Evolutionary conservation across 1,284 basidiomycete genomes (phyloP), one percentile per base, ranked within the genome.

Genomic region (Amylostereum areolatum): DNA sequence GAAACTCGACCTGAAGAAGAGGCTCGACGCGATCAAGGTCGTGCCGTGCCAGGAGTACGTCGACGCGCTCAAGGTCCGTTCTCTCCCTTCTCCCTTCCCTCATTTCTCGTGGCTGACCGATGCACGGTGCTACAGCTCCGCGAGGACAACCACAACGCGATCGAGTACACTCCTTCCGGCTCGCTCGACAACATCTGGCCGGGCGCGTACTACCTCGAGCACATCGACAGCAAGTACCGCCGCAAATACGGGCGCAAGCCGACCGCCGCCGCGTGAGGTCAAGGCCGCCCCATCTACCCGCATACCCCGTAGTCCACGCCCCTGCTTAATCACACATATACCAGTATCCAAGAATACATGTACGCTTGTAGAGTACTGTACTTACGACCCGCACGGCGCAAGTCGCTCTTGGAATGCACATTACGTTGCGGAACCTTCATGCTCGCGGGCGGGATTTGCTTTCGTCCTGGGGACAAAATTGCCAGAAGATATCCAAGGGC

Each of bases 91-190:
- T 35, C 8, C 50, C 27, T 28, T 32, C 31, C 28, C 28, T 18
- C 41, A 55, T 12, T 47, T 5, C 42, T 49, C 2, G 40, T 33
- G 36, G 45, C 25, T 52, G 45, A 57, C 28, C 27, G 54, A 40
- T 25, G 27, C 37, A 33, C 40, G 37, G 18, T 46, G 42, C 29
- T 44, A 4, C 57, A 93, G 90, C 81, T 94, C 51, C 90, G 94
- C 48, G 96, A 98, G 75, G 87, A 90, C 71, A 97, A 96, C 76
- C 95, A 98, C 79, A 97, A 96, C 65, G 85, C 92, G 25, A 81
- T 81, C 52, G 77, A 86, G 62, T 98, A 92, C 75, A 80, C 80
- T 6, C 96, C 96, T 12, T 78, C 83, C 52, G 96, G 96, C 50
- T 84, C 83, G 32, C 69, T 96, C 55, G 87, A 93, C 57, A 88